Conservation (phyloP, 805 yeast genomes). For the Myxozyma melibiosi region DNA sequence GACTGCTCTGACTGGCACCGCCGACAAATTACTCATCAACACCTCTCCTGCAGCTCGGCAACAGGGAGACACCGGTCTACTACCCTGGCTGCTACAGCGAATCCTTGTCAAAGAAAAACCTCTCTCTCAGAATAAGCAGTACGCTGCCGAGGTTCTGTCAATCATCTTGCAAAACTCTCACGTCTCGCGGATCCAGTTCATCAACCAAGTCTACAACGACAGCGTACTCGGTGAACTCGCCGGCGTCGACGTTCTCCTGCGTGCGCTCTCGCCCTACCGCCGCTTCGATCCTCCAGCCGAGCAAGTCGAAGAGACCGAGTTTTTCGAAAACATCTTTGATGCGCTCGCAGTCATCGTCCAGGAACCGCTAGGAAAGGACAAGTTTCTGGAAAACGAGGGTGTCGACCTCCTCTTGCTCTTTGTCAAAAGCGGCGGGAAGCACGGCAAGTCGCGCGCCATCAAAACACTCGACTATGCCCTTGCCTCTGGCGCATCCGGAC, state of each 20-base stretch:
- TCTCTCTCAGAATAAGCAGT: constrained; percentile 32
- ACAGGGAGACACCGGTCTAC: constrained; percentile 21
- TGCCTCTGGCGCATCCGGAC: constrained; percentile 20
- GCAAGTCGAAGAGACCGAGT: constrained; percentile 29
- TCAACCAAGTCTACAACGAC: constrained; percentile 3
- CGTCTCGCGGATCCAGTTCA: constrained; percentile 8
- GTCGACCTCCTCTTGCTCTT: constrained; percentile 32
- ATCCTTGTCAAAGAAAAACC: constrained; percentile 26
- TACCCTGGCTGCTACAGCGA: constrained; percentile 33
- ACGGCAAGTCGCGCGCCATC: constrained; percentile 26
- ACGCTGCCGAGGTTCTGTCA: constrained; percentile 35
- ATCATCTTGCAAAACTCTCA: constrained; percentile 29
- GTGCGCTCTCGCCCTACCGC: constrained; percentile 26
- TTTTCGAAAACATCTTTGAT: constrained; percentile 34
- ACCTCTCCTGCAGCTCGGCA: not conserved
- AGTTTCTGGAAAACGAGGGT: constrained; percentile 33
- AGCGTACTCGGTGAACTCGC: constrained; percentile 15
- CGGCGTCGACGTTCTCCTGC: constrained; percentile 31
- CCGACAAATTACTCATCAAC: constrained; percentile 21
- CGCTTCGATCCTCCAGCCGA: constrained; percentile 27
- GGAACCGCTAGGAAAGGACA: constrained; percentile 25
- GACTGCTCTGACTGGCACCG: constrained; percentile 6
- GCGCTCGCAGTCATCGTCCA: constrained; percentile 27
- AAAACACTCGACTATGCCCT: constrained; percentile 30
- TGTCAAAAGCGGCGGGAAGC: constrained; percentile 26